Conservation (phyloP, 2,329 filamentous ascomycete genomes). For the Epichloe coenophiala region DNA sequence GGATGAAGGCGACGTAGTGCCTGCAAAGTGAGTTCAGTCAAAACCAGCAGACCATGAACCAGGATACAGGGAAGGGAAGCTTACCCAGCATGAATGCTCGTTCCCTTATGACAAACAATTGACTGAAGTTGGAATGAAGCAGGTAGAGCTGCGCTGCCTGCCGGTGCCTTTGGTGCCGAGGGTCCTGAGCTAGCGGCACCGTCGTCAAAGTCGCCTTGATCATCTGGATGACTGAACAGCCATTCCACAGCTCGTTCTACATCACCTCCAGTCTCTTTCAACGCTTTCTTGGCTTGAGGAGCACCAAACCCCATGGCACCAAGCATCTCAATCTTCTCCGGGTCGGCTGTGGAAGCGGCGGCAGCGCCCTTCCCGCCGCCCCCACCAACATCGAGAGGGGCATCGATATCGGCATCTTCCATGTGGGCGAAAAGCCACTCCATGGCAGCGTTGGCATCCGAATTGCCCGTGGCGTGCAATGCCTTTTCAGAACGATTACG, state of each 20-base stretch:
- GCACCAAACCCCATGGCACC: conserved; percentile 80
- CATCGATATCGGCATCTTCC: conserved; percentile 88
- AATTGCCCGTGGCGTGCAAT: conserved; percentile 80
- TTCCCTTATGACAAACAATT: conserved; percentile 94
- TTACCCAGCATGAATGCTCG: conserved; percentile 87
- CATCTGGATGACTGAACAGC: conserved; percentile 90
- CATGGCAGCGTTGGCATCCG: conserved; percentile 72
- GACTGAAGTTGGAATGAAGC: conserved; percentile 76
- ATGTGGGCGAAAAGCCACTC: conserved; percentile 92
- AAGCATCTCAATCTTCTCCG: conserved; percentile 62
- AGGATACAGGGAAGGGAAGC: neutral
- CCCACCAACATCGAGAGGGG: conserved; percentile 47
- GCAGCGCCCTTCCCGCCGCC: conserved; percentile 19
- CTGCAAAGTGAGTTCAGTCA: conserved; percentile 27
- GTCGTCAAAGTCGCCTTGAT: conserved; percentile 46
- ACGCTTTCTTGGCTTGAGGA: conserved; percentile 72
- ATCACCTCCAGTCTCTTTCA: conserved; percentile 78
- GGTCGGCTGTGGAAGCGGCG: conserved; percentile 33
- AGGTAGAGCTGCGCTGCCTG: conserved; percentile 54
- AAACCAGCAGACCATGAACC: neutral
- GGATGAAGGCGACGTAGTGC: conserved; percentile 92
- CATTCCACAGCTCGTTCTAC: conserved; percentile 92
- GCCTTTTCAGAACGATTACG: conserved; percentile 71
- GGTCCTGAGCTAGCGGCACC: conserved; percentile 18
- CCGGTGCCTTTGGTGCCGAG: conserved; percentile 23